Conservation (phyloP, 2,329 filamentous ascomycete species). For the Pseudopithomyces chartarum region DNA sequence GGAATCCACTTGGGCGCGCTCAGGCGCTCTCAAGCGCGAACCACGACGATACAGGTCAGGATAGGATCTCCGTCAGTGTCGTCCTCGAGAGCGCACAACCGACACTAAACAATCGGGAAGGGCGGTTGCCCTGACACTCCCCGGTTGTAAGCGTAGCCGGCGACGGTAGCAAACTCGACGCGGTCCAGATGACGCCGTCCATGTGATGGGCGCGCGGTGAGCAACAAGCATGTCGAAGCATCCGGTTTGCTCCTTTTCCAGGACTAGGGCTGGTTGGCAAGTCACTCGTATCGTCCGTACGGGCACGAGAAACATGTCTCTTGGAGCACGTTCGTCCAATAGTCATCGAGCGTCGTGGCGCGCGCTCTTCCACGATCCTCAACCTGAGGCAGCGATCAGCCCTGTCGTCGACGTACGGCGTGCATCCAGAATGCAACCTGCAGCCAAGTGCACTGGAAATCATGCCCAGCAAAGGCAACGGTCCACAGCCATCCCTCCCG, state of each 20-base stretch:
- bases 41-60: not conserved
- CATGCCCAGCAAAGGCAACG: too few relatives aligned
- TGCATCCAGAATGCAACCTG: too few relatives aligned
- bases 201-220: not conserved
- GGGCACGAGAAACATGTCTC: not conserved
- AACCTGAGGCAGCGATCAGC: too few relatives aligned
- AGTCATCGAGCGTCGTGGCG: too few relatives aligned
- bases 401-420: too few relatives aligned
- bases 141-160: not conserved
- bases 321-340: not conserved
- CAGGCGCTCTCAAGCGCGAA: not conserved
- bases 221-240: not conserved
- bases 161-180: conserved; percentile 1
- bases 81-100: not conserved
- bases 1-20: not conserved
- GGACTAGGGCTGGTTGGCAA: not conserved
- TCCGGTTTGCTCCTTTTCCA: not conserved
- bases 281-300: conserved; percentile 7
- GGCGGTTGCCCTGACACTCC: not conserved
- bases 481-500: conserved; percentile 1
- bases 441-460: too few relatives aligned
- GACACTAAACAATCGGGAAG: not conserved
- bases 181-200: conserved; percentile 13
- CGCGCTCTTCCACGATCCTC: too few relatives aligned
- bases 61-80: not conserved